These are phyloP conservation scores for Acephala macrosclerotiorum DNA, from an alignment of 2,329 filamentous ascomycete genomes.

Conservation along the genomic window DNA sequence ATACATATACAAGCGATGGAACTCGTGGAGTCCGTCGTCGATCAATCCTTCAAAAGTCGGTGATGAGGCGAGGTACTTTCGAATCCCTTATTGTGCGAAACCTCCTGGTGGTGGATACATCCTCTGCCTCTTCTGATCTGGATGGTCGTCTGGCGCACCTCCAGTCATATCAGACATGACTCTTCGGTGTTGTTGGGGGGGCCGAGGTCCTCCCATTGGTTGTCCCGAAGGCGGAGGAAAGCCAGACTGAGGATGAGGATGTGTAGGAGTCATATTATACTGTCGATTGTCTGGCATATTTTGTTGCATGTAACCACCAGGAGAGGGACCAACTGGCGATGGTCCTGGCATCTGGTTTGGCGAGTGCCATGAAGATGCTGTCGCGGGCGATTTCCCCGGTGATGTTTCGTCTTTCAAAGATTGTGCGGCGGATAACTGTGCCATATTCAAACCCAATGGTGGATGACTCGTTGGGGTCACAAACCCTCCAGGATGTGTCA, in stretches of 20 bases:
- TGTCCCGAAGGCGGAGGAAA: slow-evolving; percentile 34
- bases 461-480: slow-evolving; percentile 36
- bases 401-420: slow-evolving; percentile 44
- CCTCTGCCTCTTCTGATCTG: slow-evolving; percentile 41
- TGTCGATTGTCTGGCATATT: slow-evolving; percentile 38
- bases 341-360: slow-evolving; percentile 41
- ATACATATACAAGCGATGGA: slow-evolving; percentile 28
- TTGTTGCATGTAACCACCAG: slow-evolving; percentile 38
- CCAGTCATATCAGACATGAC: slow-evolving; percentile 42
- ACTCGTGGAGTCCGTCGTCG: background rate
- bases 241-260: slow-evolving; percentile 34
- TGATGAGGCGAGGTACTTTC: background rate
- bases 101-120: slow-evolving; percentile 39
- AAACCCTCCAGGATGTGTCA: slow-evolving; percentile 39
- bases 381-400: slow-evolving; percentile 44
- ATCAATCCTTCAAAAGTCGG: background rate
- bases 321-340: slow-evolving; percentile 39
- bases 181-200: slow-evolving; percentile 38
- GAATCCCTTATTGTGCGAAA: slow-evolving; percentile 34
- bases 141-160: slow-evolving; percentile 36
- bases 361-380: slow-evolving; percentile 43
- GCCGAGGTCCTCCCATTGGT: slow-evolving; percentile 33
- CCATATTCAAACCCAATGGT: slow-evolving; percentile 41
- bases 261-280: slow-evolving; percentile 42
- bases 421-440: slow-evolving; percentile 38